Percentiles rank a stretch among this genome's conserved stretches.
Evolutionary conservation across 2,329 filamentous ascomycete genomes (phyloP).

Genomic region (Tolypocladium pustulatum): DNA sequence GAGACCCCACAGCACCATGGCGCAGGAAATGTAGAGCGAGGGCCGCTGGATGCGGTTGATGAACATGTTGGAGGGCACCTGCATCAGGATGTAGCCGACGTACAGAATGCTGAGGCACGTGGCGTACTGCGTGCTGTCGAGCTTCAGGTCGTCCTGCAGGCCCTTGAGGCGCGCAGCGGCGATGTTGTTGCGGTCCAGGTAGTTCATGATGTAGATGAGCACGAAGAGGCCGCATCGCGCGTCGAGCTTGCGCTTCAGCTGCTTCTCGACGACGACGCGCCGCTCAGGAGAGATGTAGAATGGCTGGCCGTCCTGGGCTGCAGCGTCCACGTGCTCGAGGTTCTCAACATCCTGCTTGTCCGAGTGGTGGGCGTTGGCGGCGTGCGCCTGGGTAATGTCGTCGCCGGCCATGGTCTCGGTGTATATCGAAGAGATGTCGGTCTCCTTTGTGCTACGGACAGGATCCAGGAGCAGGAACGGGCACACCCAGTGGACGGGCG

Average conservation of each 20-base stretch:
- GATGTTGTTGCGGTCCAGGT: conserved; percentile 59
- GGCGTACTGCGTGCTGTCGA: conserved; percentile 49
- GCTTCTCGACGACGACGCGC: conserved; percentile 48
- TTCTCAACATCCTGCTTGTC: conserved; percentile 7
- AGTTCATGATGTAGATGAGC: conserved; percentile 67
- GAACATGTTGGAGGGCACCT: conserved; percentile 47
- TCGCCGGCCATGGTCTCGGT: conserved; percentile 8
- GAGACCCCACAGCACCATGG: conserved; percentile 50
- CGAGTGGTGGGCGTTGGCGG: neutral
- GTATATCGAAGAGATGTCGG: neutral
- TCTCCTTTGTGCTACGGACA: neutral
- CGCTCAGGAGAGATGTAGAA: conserved; percentile 30
- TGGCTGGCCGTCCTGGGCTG: neutral
- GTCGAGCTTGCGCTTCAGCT: conserved; percentile 62
- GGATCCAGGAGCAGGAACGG: neutral
- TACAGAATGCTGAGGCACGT: conserved; percentile 56
- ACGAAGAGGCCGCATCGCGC: conserved; percentile 56
- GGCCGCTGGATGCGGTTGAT: conserved; percentile 43
- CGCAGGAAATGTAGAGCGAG: conserved; percentile 37
- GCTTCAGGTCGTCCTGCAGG: conserved; percentile 47
- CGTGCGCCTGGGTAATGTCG: conserved; percentile 5
- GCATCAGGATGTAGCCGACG: conserved; percentile 56
- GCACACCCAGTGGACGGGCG: neutral
- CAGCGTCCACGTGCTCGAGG: conserved; percentile 3
- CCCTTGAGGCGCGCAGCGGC: conserved; percentile 56